These are phyloP conservation scores for Dactylis glomerata DNA, from an alignment of 176 grass and related monocot genomes.

Conservation along the genomic window DNA sequence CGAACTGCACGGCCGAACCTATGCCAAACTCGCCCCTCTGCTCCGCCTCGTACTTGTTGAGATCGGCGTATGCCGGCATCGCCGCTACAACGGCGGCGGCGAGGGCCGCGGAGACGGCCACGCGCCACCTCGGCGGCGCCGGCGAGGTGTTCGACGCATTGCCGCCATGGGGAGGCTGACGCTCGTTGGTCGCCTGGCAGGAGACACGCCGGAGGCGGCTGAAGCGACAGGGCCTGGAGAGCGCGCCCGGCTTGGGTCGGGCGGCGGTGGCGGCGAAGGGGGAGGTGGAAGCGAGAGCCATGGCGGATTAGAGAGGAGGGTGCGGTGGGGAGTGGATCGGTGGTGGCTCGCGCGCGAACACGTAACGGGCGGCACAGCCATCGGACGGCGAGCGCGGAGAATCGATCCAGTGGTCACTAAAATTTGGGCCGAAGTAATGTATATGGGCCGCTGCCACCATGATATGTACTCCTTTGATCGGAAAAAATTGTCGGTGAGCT, in stretches of 20 bases:
- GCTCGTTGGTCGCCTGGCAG: constrained; percentile 45
- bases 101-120: constrained; percentile 60
- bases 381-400: background rate
- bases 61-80: constrained; percentile 63
- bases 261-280: constrained; percentile 29
- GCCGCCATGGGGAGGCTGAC: constrained; percentile 2
- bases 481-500: too few relatives aligned
- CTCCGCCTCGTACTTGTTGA: constrained; percentile 90
- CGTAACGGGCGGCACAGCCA: constrained; percentile 25
- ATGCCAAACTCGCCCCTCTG: constrained; percentile 87
- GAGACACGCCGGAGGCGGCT: constrained; percentile 30
- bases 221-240: background rate
- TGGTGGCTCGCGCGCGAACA: constrained; percentile 62
- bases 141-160: constrained; percentile 42
- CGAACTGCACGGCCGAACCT: constrained; percentile 92
- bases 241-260: background rate
- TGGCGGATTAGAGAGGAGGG: constrained; percentile 26
- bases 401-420: background rate
- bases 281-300: constrained; percentile 58
- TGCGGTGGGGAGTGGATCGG: constrained; percentile 16
- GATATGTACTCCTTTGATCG: too few relatives aligned
- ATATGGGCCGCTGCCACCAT: background rate
- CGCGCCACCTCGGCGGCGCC: constrained; percentile 53
- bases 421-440: background rate
- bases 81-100: constrained; percentile 47